Base-by-base conservation (phyloP, 306 rosid species). In the Casuarina cunninghamiana region DNA sequence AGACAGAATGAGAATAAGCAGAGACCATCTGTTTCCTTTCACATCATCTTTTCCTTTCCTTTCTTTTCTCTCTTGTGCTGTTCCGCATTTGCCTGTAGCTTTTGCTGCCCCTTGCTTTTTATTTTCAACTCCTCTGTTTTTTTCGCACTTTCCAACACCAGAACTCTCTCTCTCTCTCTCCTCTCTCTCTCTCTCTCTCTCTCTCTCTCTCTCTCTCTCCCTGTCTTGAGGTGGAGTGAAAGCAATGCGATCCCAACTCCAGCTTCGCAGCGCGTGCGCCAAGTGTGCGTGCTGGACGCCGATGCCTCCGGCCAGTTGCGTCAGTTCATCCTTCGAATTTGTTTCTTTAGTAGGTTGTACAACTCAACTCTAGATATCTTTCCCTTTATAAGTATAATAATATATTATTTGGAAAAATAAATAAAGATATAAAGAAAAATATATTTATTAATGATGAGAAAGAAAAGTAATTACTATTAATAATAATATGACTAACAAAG, bases 121-220 rank as follows among this genome's bases (percentile, higher is more conserved):
- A 78, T 75, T 81, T 75, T 69, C 84, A 76, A 82, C 71, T 72
- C 78, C 81, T 77, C 51, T 60, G 50, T 74, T 80, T 75, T 82
- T 86, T 89, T 88, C 82, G 74, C 87, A 79, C 96, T 89, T 83
- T 85, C 90, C 85, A 79, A 88, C 87, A 73, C 87, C 80, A 26
- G 32, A 26, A 26, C 32, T 44, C 15, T 16, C 35, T 2, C 51
- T 42, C 53, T 51, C 78, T 26, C 69, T 37, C 75, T 60, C 72
- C 26, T 78, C 85, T 72, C 84, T 72, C 74, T 61, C 11, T 35
- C 79, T 26, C 32, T 26, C 32, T 26, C 32, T 26, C 32, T 44
- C 15, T 16, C 42, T 3, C 51, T 42, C 53, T 51, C 78, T 26
- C 69, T 37, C 75, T 60, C 72, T 78, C 85, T 72, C 84, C 69